Base-by-base conservation (phyloP, 169 alveolate species). In the Babesia bovis region DNA sequence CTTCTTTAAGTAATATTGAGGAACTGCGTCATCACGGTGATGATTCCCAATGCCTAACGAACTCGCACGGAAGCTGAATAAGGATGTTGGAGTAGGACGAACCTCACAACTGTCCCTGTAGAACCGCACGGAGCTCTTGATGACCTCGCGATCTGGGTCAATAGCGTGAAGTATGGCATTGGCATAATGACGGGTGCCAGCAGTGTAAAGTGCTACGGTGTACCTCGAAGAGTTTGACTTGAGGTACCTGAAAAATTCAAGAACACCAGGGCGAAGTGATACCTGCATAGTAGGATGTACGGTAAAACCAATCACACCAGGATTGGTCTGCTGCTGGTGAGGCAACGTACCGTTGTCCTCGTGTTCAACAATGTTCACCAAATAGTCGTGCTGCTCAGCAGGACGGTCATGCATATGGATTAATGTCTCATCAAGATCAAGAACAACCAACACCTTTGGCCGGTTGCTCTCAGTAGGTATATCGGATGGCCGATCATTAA, bases 401-500 rank as follows among this genome's bases (percentile, higher is more conserved):
- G 67, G 78, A 1, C 66, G 36, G 28, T 50, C 66, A 50, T 67
- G 78, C 78, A 67, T 67, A 41, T 67, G 78, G 26, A 67, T 45
- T 33, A 67, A 66, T 25, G 78, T 67, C 66, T 67, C 78, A 26
- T 67, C 78, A 30, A 67, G 41, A 56, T 67, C 78, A 15, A 67
- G 78, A 26, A 67, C 78, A 3, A 67, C 56, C 15, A 67, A 36
- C 53, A 67, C 57, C 53, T 67, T 67, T 12, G 78, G 65, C 7
- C 5, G 4, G n/a, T 50, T 53, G 13, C 25, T 0, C 3, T 28
- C 38, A 9, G 13, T 15, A 3, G 36, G 10, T 23, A 1, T 26
- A 4, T n/a, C 17, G 4, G 73, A 1, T 4, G 2, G 6, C 6
- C 32, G 12, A 17, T 53, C 25, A 15, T n/a, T 12, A 9, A 21